Percentiles rank a stretch among this genome's conserved stretches.
These are phyloP conservation scores for Quaeritorhiza haematococci DNA, from an alignment of 371 early-diverging fungal species.

Conservation along the genomic window DNA sequence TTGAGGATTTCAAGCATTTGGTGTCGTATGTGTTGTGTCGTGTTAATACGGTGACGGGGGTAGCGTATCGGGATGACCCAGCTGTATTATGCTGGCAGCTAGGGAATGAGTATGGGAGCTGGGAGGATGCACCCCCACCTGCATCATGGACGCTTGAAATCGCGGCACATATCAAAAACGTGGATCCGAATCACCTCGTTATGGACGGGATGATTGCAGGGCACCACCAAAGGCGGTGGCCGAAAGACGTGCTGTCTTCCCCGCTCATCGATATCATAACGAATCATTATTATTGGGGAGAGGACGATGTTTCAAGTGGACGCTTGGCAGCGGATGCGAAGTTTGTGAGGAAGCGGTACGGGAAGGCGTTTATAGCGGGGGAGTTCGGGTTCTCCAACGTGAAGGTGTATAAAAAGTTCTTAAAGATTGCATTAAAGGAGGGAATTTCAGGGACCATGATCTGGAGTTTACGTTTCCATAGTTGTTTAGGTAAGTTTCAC, in stretches of 20 bases:
- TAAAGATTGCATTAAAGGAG: neutral
- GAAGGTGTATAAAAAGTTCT: neutral
- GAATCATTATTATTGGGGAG: conserved; percentile 5
- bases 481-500: too few relatives aligned
- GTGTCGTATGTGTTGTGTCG: conserved; percentile 16
- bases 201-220: conserved; percentile 1
- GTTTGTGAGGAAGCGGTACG: too few relatives aligned
- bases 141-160: neutral
- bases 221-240: neutral
- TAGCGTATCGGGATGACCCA: conserved; percentile 14
- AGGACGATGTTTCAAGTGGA: neutral
- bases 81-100: conserved; percentile 6
- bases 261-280: neutral
- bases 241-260: neutral
- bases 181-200: conserved; percentile 2
- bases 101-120: conserved; percentile 9
- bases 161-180: conserved; percentile 1
- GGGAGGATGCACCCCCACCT: conserved; percentile 4
- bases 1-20: conserved; percentile 15
- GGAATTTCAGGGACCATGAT: neutral
- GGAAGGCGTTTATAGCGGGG: neutral
- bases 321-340: too few relatives aligned
- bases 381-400: neutral
- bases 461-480: conserved; percentile 1
- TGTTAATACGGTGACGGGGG: conserved; percentile 23